Evolutionary conservation across 306 rosid genomes (phyloP), one percentile per base, ranked within the genome.

Genomic region (Cicer arietinum): DNA sequence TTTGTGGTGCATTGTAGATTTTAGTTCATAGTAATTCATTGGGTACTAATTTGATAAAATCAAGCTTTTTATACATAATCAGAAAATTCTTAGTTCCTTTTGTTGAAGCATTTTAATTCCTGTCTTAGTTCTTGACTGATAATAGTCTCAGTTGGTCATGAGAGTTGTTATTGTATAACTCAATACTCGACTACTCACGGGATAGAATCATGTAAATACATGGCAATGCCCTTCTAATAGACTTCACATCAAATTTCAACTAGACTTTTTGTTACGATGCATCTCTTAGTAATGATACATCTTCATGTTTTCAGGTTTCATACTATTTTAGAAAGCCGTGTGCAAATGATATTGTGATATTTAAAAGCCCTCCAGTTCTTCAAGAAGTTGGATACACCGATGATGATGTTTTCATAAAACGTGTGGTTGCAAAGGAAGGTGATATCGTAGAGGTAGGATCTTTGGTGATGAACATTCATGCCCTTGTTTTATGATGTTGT

Each of bases 301-400:
- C 30, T 79, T 80, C 17, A 56, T 77, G 45, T 80, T 86, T 69
- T 80, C 89, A 94, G 98, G 98, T 94, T 39, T 78, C 99, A 3
- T 94, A 92, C 87, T 89, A 94, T 72, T 90, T 94, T 82, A 89
- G 99, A 85, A 86, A 88, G 84, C 99, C 99, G 2, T 90, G 99
- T 79, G 86, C 96, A 57, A 92, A 90, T 77, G 99, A 92, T 79
- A 90, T 95, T 14, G 96, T 92, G 75, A 92, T 95, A 78, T 95
- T 92, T 47, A 92, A 90, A 82, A 95, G 98, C 76, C 98, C 99
- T 71, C 99, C 98, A 1, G 95, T 88, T 3, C 99, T 95, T 77
- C 99, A 95, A 80, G 89, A 90, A 85, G 99, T 88, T 78, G 98
- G 98, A 82, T 95, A 95, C 61, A 81, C 98, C 0, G 92, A 92